These are phyloP conservation scores for Combretum micranthum DNA, from an alignment of 345 rosid species.

Conservation along the genomic window DNA sequence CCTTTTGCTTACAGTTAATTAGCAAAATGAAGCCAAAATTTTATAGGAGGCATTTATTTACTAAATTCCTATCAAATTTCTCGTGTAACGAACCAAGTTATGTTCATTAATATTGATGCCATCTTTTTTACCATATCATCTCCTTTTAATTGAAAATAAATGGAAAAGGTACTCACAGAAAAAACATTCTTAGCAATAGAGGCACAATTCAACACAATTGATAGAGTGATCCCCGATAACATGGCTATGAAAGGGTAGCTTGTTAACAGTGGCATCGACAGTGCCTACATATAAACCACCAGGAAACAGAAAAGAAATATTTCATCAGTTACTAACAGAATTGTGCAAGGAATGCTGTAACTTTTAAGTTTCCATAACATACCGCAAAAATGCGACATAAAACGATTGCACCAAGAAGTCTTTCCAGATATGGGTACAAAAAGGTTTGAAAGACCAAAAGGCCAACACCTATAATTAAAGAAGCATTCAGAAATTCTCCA, in stretches of 20 bases:
- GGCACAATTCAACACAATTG: constrained; percentile 46
- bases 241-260: constrained; percentile 56
- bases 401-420: constrained; percentile 53
- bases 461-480: constrained; percentile 49
- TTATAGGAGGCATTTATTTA: no score
- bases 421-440: constrained; percentile 51
- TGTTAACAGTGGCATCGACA: constrained; percentile 51
- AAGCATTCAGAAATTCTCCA: no score
- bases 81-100: no score
- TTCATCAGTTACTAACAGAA: constrained; percentile 4
- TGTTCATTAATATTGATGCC: no score
- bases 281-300: constrained; percentile 28
- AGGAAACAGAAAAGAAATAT: neutral
- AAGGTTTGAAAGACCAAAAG: constrained; percentile 69
- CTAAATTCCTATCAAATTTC: no score
- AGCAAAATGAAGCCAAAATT: no score
- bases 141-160: no score
- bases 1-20: no score
- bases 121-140: no score
- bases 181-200: constrained; percentile 59
- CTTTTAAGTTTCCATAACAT: constrained; percentile 11
- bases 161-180: constrained; percentile 34
- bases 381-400: constrained; percentile 63
- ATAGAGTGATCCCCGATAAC: constrained; percentile 59
- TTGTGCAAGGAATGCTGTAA: neutral